phyloP scores from a whole-genome alignment of 2,329 filamentous ascomycete genomes.

The Talaromyces pinophilus region DNA sequence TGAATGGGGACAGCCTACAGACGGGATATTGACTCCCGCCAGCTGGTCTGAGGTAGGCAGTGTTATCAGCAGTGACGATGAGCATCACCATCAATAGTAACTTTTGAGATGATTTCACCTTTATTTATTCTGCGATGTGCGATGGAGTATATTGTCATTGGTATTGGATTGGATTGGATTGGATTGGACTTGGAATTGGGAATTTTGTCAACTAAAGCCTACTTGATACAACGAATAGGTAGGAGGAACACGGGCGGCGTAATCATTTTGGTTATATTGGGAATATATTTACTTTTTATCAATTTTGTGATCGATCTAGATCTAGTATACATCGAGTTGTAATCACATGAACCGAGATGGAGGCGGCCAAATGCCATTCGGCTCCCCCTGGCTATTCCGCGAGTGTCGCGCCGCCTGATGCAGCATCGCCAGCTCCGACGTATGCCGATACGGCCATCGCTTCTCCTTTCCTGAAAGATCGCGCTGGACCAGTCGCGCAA shows the following conservation, averaged over 20 bases:
- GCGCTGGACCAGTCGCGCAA: conserved; percentile 25
- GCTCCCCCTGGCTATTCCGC: conserved; percentile 11
- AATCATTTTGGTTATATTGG: not conserved
- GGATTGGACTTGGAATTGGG: not conserved
- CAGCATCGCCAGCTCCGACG: conserved; percentile 26
- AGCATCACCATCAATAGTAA: conserved; percentile 23
- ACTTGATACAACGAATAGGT: not conserved
- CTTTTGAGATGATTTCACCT: not conserved
- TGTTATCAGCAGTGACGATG: conserved; percentile 46
- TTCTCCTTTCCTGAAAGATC: conserved; percentile 26
- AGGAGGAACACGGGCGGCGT: conserved; percentile 1
- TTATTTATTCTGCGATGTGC: not conserved
- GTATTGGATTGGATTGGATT: not conserved
- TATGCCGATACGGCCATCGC: conserved; percentile 27
- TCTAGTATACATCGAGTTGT: not conserved
- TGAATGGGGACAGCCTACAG: conserved; percentile 37
- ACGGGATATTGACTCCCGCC: conserved; percentile 40
- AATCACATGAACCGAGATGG: conserved; percentile 16
- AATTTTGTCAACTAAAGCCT: not conserved
- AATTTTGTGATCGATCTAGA: not conserved
- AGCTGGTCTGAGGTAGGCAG: conserved; percentile 51
- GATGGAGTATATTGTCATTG: not conserved
- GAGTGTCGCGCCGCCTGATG: conserved; percentile 24
- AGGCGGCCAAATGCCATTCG: conserved; percentile 24
- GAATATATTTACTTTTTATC: not conserved